phyloP scores from a whole-genome alignment of 1,284 basidiomycete genomes.

The Malassezia globosa region DNA sequence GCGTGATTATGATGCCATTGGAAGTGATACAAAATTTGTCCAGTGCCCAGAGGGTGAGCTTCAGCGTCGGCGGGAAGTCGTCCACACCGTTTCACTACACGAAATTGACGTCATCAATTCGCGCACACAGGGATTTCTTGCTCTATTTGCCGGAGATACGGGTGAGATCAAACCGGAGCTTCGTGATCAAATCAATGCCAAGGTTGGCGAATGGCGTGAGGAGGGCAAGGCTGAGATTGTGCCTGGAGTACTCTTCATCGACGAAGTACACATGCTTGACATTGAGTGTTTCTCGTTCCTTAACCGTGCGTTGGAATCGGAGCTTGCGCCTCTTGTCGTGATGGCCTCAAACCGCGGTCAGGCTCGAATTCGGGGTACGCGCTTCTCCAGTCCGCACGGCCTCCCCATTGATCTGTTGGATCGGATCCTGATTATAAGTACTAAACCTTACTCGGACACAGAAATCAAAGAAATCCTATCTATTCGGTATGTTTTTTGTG shows the following conservation, averaged over 20 bases:
- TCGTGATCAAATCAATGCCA: slow-evolving; percentile 88
- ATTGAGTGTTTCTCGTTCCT: slow-evolving; percentile 99
- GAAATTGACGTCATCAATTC: slow-evolving; percentile 99
- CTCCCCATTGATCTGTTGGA: slow-evolving; percentile 89
- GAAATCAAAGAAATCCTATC: slow-evolving; percentile 84
- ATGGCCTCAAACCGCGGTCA: slow-evolving; percentile 97
- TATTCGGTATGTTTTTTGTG: slow-evolving; percentile 57
- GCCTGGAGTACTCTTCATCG: slow-evolving; percentile 58
- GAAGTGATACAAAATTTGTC: slow-evolving; percentile 79
- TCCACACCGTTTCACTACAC: slow-evolving; percentile 91
- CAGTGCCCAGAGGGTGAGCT: slow-evolving; percentile 96
- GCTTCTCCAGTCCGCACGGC: slow-evolving; percentile 84
- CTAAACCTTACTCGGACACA: slow-evolving; percentile 70
- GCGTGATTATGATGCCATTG: slow-evolving; percentile 97
- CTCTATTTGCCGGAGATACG: slow-evolving; percentile 65
- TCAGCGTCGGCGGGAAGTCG: slow-evolving; percentile 89
- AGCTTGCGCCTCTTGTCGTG: slow-evolving; percentile 85
- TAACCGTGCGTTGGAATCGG: slow-evolving; percentile 86
- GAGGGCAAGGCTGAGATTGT: slow-evolving; percentile 98
- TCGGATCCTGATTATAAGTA: slow-evolving; percentile 87
- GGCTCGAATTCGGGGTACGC: slow-evolving; percentile 86
- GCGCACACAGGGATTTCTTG: slow-evolving; percentile 72
- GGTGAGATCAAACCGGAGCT: slow-evolving; percentile 98
- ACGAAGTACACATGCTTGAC: slow-evolving; percentile 77
- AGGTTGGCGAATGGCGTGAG: slow-evolving; percentile 94